phyloP scores from a whole-genome alignment of 768 basidiomycete genomes.

The Trametes meyenii region DNA sequence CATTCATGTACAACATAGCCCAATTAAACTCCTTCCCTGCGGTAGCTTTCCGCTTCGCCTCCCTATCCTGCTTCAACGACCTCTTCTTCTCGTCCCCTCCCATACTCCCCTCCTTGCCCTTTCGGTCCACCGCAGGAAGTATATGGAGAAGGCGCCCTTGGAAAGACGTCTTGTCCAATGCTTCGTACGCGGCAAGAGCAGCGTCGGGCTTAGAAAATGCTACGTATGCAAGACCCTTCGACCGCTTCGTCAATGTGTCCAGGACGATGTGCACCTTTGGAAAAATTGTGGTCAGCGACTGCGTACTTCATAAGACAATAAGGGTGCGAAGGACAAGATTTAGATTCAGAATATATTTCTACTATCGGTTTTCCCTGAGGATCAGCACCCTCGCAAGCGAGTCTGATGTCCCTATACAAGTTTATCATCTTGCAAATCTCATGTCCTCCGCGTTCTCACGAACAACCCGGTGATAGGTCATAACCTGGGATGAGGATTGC shows the following conservation, averaged over 20 bases:
- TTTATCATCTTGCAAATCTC: constrained; percentile 45
- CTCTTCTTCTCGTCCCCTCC: constrained; percentile 49
- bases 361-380: constrained; percentile 60
- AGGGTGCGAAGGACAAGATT: constrained; percentile 9
- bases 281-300: constrained; percentile 16
- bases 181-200: constrained; percentile 72
- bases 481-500: constrained; percentile 22
- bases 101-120: constrained; percentile 46
- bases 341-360: constrained; percentile 47
- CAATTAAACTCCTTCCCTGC: constrained; percentile 88
- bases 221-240: constrained; percentile 68
- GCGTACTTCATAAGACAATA: not conserved
- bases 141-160: constrained; percentile 93
- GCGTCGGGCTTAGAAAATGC: constrained; percentile 47
- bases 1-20: constrained; percentile 97
- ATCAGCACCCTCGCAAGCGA: constrained; percentile 44
- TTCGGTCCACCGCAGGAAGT: constrained; percentile 78
- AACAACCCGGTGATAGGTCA: not conserved
- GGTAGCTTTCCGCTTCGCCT: constrained; percentile 62
- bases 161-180: constrained; percentile 81
- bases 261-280: constrained; percentile 59
- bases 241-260: constrained; percentile 45
- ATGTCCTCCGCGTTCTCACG: not conserved
- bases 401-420: constrained; percentile 62
- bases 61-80: constrained; percentile 60